These are phyloP conservation scores for Lathyrus aphaca DNA, from an alignment of 306 rosid species.

Conservation along the genomic window DNA sequence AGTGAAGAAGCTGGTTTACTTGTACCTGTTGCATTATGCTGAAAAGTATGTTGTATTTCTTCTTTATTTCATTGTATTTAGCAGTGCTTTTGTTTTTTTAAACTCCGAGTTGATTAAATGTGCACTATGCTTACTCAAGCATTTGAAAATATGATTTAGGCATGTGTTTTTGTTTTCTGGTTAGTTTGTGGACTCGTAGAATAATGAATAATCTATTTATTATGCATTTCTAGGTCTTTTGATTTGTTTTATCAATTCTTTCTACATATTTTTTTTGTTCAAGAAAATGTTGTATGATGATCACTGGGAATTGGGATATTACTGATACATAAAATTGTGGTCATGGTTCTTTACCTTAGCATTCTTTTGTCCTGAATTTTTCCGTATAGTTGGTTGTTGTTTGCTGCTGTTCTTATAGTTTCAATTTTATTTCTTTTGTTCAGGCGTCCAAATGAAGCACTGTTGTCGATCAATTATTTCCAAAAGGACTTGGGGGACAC, in stretches of 20 bases:
- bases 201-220: neutral
- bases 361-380: constrained; percentile 12
- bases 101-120: neutral
- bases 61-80: neutral
- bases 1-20: constrained; percentile 93
- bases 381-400: neutral
- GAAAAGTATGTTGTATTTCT: constrained; percentile 75
- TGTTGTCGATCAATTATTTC: constrained; percentile 90
- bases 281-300: neutral
- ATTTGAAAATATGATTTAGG: constrained; percentile 25
- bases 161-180: neutral
- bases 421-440: constrained; percentile 26
- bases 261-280: neutral
- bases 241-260: constrained; percentile 6
- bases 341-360: constrained; percentile 1
- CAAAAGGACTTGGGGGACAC: constrained; percentile 91
- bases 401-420: constrained; percentile 27
- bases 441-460: constrained; percentile 96
- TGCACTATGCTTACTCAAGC: neutral
- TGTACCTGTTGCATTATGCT: constrained; percentile 95
- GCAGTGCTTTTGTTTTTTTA: neutral
- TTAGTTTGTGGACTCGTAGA: constrained; percentile 4
- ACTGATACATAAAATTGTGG: constrained; percentile 6
- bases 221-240: constrained; percentile 27
- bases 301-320: neutral